Evolutionary conservation across 805 yeast species (phyloP).

Genomic region (Wickerhamomyces chaumierensis): DNA sequence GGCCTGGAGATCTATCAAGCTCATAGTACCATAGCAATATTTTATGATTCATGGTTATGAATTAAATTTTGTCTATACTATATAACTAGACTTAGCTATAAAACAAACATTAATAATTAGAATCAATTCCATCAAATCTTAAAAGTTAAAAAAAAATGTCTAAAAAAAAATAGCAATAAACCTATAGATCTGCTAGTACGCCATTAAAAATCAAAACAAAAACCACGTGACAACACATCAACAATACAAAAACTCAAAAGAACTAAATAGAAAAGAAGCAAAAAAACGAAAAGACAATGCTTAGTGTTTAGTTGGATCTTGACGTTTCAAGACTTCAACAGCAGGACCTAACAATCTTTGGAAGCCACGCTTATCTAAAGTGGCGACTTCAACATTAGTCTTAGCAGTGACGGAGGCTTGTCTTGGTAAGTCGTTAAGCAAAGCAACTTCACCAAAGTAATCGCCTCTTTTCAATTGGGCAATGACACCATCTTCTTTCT

Average conservation of each 20-base stretch:
- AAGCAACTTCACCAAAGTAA: slow-evolving; percentile 94
- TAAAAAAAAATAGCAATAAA: no score
- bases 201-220: no score
- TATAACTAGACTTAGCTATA: no score
- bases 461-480: slow-evolving; percentile 64
- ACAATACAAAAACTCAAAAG: background rate
- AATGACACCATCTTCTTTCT: slow-evolving; percentile 47
- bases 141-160: no score
- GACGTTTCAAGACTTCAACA: slow-evolving; percentile 73
- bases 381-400: slow-evolving; percentile 74
- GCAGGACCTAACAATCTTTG: slow-evolving; percentile 92
- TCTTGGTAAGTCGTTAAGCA: slow-evolving; percentile 84
- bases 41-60: no score
- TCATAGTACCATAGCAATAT: no score
- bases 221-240: no score
- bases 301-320: slow-evolving; percentile 58
- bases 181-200: no score
- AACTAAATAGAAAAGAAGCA: background rate
- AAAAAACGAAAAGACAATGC: background rate
- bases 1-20: no score
- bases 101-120: no score
- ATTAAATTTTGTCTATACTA: no score
- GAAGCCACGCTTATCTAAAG: slow-evolving; percentile 85
- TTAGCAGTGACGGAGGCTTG: slow-evolving; percentile 85
- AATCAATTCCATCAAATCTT: no score